Evolutionary conservation across 2,329 filamentous ascomycete species (phyloP), one percentile per base, ranked within the genome.

Genomic region (Colletotrichum sp.): DNA sequence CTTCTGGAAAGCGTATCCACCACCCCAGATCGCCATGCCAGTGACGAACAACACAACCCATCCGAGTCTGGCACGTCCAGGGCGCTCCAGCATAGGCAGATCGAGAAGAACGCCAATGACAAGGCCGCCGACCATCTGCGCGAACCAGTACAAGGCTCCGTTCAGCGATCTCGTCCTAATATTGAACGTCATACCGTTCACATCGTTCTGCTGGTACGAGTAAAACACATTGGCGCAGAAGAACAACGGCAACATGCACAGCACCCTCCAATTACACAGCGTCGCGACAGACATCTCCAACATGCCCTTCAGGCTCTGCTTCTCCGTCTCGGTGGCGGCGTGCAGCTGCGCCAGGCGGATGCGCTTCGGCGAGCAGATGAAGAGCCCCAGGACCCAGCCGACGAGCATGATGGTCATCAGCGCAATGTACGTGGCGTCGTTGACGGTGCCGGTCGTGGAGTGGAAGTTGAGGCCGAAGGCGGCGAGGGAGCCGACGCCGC

Each of bases 1-100:
- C 75, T 85, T 88, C 85, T 94, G 91, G 84, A 94, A 94, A 21
- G 86, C 88, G 79, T 92, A 93, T n/a, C 93, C 93, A 28, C 88
- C 89, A 32, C 89, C 89, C 89, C 89, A 91, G 76, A 90, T 88
- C n/a, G 78, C 84, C 86, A 91, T 89, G 2, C 87, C 88, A 6
- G 87, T 85, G 5, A 85, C 81, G 32, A 90, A 86, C 36, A 91
- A 83, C 55, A 87, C 80, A 9, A 78, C 79, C 84, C 89, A 89
- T 18, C 86, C 88, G 12, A 87, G 78, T 21, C 85, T 83, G 26
- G 89, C 89, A 13, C 89, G 88, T 15, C 82, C 82, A 5, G 83
- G 85, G 9, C 89, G 87, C 52, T 82, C 84, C 13, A 90, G 77
- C 36, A 80, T 82, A 2, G 83, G 81, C 7, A 86, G 77, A 69